Evolutionary conservation across 2,329 filamentous ascomycete genomes (phyloP).

Genomic region (Intubia oerlemansii): DNA sequence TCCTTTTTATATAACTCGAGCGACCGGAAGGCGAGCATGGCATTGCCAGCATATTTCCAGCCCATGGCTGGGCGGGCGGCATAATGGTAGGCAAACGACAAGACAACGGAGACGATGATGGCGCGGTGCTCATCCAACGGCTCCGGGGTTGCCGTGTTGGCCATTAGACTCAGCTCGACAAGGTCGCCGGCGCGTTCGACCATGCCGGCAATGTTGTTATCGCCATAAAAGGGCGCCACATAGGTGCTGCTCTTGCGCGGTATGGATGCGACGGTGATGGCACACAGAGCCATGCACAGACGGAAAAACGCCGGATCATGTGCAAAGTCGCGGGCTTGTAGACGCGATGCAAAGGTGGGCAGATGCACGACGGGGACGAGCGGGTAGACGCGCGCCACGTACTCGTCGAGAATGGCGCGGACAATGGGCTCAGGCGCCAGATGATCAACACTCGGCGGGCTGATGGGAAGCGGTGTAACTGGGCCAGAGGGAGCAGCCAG

Average conservation of each 20-base stretch:
- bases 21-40: conserved; percentile 1
- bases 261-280: conserved; percentile 9
- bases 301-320: conserved; percentile 8
- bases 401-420: conserved; percentile 8
- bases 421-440: conserved; percentile 8
- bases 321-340: conserved; percentile 5
- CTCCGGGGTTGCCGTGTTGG: neutral
- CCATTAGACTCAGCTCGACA: conserved; percentile 1
- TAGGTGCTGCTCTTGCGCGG: conserved; percentile 7
- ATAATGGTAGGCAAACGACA: conserved; percentile 2
- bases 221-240: conserved; percentile 1
- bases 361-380: conserved; percentile 9
- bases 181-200: conserved; percentile 2
- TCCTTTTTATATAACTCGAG: conserved; percentile 1
- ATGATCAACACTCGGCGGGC: conserved; percentile 4
- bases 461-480: conserved; percentile 5
- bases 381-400: conserved; percentile 8
- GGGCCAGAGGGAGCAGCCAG: neutral
- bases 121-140: neutral
- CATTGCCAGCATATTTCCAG: conserved; percentile 1
- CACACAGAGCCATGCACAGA: conserved; percentile 9
- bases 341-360: conserved; percentile 4
- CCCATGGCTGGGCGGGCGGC: neutral
- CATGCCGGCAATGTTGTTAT: conserved; percentile 1
- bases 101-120: conserved; percentile 1